Percentiles rank a stretch among this genome's conserved stretches.
phyloP scores from a whole-genome alignment of 257 asterid species.

The Mitragyna speciosa region DNA sequence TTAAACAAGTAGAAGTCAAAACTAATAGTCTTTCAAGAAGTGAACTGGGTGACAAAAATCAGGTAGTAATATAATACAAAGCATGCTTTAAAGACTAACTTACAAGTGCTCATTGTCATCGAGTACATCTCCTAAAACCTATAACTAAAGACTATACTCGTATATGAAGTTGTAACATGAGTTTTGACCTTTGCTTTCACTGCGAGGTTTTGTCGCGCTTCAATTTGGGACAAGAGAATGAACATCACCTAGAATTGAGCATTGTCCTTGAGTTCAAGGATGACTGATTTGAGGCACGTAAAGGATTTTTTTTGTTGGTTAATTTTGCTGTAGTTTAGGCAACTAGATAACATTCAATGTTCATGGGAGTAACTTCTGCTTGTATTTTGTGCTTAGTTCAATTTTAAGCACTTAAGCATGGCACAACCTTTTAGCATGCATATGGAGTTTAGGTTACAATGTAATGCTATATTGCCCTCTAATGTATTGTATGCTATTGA shows the following conservation, averaged over 20 bases:
- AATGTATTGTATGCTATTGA: background rate
- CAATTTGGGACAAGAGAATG: background rate
- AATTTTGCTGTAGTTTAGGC: background rate
- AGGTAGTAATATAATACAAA: background rate
- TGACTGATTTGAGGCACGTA: background rate
- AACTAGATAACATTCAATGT: background rate
- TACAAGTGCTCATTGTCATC: background rate
- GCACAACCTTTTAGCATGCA: background rate
- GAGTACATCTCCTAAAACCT: background rate
- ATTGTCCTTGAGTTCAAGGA: background rate
- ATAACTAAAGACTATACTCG: background rate
- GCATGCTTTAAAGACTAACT: background rate
- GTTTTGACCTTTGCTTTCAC: background rate
- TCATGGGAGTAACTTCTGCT: background rate
- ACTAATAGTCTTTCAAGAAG: background rate
- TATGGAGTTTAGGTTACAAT: background rate
- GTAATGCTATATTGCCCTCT: background rate
- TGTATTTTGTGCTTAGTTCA: background rate
- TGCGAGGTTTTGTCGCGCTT: background rate
- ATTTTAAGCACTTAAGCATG: background rate
- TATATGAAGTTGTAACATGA: background rate
- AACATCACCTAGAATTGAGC: background rate
- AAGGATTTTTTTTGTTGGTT: background rate
- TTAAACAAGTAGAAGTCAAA: background rate
- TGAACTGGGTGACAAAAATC: background rate